These are phyloP conservation scores for Vigna unguiculata DNA, from an alignment of 306 rosid species.

Conservation along the genomic window DNA sequence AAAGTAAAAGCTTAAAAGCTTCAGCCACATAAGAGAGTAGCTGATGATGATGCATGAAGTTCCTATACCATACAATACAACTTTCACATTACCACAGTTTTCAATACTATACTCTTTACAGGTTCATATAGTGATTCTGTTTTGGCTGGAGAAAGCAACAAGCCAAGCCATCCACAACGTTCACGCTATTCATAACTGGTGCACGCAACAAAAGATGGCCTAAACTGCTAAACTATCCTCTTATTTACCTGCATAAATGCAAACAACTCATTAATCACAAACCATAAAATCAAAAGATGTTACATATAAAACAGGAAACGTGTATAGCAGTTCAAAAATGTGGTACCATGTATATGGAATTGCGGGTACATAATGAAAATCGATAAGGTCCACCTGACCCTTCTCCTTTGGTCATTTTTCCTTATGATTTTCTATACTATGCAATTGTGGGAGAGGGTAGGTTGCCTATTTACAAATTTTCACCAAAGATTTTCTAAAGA, in stretches of 20 bases:
- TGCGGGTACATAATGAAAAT: background rate
- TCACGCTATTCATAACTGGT: slow-evolving; percentile 37
- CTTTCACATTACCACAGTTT: slow-evolving; percentile 41
- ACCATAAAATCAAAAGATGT: slow-evolving; percentile 14
- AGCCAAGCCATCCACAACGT: slow-evolving; percentile 51
- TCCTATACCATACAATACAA: slow-evolving; percentile 41
- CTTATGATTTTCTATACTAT: background rate
- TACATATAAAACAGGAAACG: background rate
- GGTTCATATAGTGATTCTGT: slow-evolving; percentile 46
- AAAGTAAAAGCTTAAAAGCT: slow-evolving; percentile 34
- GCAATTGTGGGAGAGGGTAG: background rate
- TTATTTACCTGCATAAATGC: slow-evolving; percentile 54
- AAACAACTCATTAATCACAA: slow-evolving; percentile 21
- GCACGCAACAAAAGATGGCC: slow-evolving; percentile 40
- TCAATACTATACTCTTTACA: slow-evolving; percentile 45
- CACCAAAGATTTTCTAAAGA: background rate
- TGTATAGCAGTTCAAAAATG: slow-evolving; percentile 4
- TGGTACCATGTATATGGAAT: background rate
- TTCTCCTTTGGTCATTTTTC: background rate
- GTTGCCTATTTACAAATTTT: background rate
- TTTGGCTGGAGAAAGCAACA: slow-evolving; percentile 55
- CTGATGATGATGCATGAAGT: slow-evolving; percentile 35
- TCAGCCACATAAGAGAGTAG: slow-evolving; percentile 48
- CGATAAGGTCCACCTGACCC: background rate
- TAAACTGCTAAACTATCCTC: slow-evolving; percentile 41